Conservation (phyloP, 2,329 filamentous ascomycete genomes). For the Colletotrichum orbiculare region DNA sequence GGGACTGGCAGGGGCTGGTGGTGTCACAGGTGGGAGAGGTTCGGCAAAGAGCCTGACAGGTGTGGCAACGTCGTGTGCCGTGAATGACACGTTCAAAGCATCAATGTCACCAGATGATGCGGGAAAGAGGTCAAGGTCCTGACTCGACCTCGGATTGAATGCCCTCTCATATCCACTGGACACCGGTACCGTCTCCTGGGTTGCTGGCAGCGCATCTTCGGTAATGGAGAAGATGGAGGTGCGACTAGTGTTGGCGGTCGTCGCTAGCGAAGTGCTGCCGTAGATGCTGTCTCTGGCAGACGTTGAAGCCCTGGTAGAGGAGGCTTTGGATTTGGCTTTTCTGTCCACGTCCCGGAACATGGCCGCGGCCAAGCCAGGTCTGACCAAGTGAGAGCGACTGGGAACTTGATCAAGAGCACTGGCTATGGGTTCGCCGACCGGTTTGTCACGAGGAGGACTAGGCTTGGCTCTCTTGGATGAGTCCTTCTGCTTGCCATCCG, state of each 20-base stretch:
- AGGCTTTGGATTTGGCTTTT: neutral
- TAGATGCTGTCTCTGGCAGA: neutral
- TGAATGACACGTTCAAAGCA: conserved; percentile 19
- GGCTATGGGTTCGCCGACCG: neutral
- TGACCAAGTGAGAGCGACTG: conserved; percentile 17
- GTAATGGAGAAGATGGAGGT: conserved; percentile 11
- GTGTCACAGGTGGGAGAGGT: neutral
- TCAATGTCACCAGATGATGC: conserved; percentile 17
- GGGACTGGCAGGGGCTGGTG: neutral
- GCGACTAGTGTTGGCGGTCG: conserved; percentile 17
- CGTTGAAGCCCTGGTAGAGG: neutral
- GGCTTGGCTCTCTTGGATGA: conserved; percentile 18
- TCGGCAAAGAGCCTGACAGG: neutral
- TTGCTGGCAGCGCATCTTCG: neutral
- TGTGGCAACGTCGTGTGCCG: conserved; percentile 3
- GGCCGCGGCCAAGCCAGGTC: neutral
- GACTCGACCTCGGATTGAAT: neutral
- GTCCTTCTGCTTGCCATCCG: neutral
- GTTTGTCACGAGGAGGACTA: neutral
- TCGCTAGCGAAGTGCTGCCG: neutral
- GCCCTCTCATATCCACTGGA: neutral
- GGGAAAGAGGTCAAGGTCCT: conserved; percentile 19
- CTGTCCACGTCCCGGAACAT: neutral
- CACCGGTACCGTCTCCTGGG: conserved; percentile 20
- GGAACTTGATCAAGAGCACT: conserved; percentile 18